A percentile compares a stretch with the other conserved stretches of the same genome.
These are phyloP conservation scores for Plasmodium cynomolgi DNA, from an alignment of 169 alveolate genomes.

Conservation along the genomic window DNA sequence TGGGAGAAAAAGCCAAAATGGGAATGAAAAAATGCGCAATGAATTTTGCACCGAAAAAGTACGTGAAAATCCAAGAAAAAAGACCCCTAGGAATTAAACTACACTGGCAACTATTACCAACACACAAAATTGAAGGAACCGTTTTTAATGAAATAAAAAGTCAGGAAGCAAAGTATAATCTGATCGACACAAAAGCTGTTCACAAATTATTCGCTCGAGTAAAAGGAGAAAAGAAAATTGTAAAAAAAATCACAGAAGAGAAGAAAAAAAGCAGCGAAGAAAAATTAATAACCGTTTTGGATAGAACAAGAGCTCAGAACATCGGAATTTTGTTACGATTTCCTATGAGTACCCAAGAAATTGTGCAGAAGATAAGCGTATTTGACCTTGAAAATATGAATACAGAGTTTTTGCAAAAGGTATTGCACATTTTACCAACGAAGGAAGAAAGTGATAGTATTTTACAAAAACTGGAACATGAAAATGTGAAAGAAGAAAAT, in stretches of 20 bases:
- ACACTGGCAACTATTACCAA: conserved; percentile 75
- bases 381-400: conserved; percentile 69
- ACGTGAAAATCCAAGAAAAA: conserved; percentile 60
- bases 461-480: conserved; percentile 48
- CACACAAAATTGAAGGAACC: conserved; percentile 75
- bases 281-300: conserved; percentile 78
- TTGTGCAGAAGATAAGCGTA: conserved; percentile 73
- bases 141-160: conserved; percentile 71
- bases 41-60: conserved; percentile 1
- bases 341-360: conserved; percentile 78
- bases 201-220: conserved; percentile 67
- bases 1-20: conserved; percentile 7
- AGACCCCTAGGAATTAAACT: conserved; percentile 72
- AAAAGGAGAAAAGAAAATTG: conserved; percentile 58
- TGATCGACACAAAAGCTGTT: conserved; percentile 73
- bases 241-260: conserved; percentile 29
- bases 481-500: conserved; percentile 45
- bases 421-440: conserved; percentile 72
- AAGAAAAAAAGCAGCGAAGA: conserved; percentile 62
- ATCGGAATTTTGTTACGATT: conserved; percentile 83
- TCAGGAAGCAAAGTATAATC: conserved; percentile 64
- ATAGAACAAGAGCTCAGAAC: conserved; percentile 83
- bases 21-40: conserved; percentile 74
- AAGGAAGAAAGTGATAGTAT: conserved; percentile 77
- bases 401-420: conserved; percentile 56